These are phyloP conservation scores for Hapsidospora chrysogenum DNA, from an alignment of 495 filamentous ascomycete genomes.

Conservation along the genomic window DNA sequence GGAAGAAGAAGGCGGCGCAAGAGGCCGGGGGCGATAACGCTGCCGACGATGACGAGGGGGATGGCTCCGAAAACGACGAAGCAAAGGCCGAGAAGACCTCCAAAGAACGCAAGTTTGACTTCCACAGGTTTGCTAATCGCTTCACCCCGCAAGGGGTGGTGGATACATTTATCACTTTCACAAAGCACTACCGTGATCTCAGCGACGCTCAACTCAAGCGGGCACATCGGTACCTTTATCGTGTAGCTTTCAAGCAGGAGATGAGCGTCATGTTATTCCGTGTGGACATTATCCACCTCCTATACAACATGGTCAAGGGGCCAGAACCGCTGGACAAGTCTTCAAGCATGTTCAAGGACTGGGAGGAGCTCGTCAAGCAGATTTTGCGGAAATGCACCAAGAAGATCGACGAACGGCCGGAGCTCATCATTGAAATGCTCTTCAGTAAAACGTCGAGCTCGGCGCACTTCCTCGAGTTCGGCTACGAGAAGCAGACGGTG, in stretches of 20 bases:
- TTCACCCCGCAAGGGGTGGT: slow-evolving; percentile 74
- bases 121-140: slow-evolving; percentile 60
- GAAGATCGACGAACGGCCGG: slow-evolving; percentile 70
- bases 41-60: slow-evolving; percentile 31
- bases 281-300: slow-evolving; percentile 73
- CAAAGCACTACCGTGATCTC: slow-evolving; percentile 70
- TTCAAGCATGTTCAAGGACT: slow-evolving; percentile 57
- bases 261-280: slow-evolving; percentile 78
- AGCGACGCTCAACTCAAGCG: slow-evolving; percentile 70
- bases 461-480: slow-evolving; percentile 74
- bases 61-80: slow-evolving; percentile 63
- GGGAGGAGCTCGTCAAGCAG: slow-evolving; percentile 79
- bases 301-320: slow-evolving; percentile 87
- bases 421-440: slow-evolving; percentile 71
- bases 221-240: slow-evolving; percentile 87
- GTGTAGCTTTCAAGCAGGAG: slow-evolving; percentile 86
- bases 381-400: slow-evolving; percentile 57
- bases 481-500: slow-evolving; percentile 65
- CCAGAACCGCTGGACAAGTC: slow-evolving; percentile 56
- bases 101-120: slow-evolving; percentile 87
- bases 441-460: slow-evolving; percentile 86
- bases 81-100: slow-evolving; percentile 46
- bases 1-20: slow-evolving; percentile 47
- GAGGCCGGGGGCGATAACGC: slow-evolving; percentile 11
- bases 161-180: slow-evolving; percentile 74